phyloP scores from a whole-genome alignment of 2,329 filamentous ascomycete species.

The Huntiella moniliformis region DNA sequence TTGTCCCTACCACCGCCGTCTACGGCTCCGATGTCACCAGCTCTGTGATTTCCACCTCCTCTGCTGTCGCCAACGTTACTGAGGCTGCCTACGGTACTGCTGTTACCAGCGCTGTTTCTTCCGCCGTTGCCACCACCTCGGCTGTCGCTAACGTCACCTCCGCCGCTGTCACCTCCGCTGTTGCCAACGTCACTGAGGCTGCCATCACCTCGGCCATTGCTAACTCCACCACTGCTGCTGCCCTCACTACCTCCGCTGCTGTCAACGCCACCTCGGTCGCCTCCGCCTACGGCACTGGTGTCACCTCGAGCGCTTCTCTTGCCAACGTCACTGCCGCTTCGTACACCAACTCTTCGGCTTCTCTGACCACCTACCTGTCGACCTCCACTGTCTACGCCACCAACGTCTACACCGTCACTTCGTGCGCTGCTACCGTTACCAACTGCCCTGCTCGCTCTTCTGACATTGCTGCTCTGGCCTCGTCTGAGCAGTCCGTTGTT shows the following conservation, averaged over 20 bases:
- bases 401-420: constrained; percentile 39
- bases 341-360: constrained; percentile 31
- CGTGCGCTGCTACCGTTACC: constrained; percentile 33
- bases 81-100: neutral
- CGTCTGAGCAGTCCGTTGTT: constrained; percentile 16
- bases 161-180: constrained; percentile 41
- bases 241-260: neutral
- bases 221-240: constrained; percentile 35
- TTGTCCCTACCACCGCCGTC: constrained; percentile 18
- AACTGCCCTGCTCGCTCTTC: constrained; percentile 34
- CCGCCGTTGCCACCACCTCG: constrained; percentile 23
- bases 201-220: constrained; percentile 16
- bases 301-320: neutral
- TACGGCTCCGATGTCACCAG: too few species aligned
- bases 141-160: constrained; percentile 13
- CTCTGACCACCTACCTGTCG: constrained; percentile 9
- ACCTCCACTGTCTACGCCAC: constrained; percentile 33
- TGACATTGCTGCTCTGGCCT: constrained; percentile 20
- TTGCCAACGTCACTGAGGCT: constrained; percentile 22
- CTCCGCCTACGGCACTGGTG: neutral
- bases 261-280: neutral
- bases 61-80: neutral
- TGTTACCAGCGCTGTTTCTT: constrained; percentile 18
- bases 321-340: constrained; percentile 27
- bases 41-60: neutral